Conservation (phyloP, 2,329 filamentous ascomycete genomes). For the Xylariaceae sp. region DNA sequence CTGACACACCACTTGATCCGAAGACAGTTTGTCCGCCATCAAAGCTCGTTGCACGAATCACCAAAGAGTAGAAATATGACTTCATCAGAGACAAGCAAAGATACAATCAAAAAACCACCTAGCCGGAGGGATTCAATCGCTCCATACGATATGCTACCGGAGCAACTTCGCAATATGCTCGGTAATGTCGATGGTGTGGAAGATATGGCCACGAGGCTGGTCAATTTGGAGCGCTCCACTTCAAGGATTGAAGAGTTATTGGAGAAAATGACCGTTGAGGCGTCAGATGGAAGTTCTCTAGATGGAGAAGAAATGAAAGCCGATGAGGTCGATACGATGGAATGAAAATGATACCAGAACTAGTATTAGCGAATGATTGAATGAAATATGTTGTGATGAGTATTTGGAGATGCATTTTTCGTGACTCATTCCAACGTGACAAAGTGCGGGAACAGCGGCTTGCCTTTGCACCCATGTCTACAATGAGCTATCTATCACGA, state of each 20-base stretch:
- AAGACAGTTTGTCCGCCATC: slow-evolving; percentile 49
- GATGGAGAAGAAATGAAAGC: slow-evolving; percentile 24
- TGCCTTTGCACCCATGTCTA: no score
- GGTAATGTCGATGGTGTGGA: slow-evolving; percentile 43
- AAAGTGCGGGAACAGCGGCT: no score
- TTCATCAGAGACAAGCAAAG: slow-evolving; percentile 9
- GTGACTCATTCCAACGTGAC: no score
- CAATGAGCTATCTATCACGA: no score
- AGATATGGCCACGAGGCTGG: slow-evolving; percentile 42
- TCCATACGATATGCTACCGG: slow-evolving; percentile 47
- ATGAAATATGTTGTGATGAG: no score
- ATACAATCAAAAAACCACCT: slow-evolving; percentile 28
- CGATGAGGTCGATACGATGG: slow-evolving; percentile 23
- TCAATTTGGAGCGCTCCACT: slow-evolving; percentile 48
- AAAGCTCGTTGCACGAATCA: slow-evolving; percentile 33
- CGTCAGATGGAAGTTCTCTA: slow-evolving; percentile 14
- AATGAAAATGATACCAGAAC: no score
- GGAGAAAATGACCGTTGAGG: slow-evolving; percentile 31
- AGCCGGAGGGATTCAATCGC: slow-evolving; percentile 53
- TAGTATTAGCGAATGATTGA: no score
- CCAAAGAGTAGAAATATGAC: slow-evolving; percentile 6
- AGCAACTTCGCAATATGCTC: slow-evolving; percentile 49
- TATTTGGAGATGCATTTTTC: no score
- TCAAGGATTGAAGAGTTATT: slow-evolving; percentile 47
- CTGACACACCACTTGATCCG: slow-evolving; percentile 56